Percentiles rank a stretch among this genome's conserved stretches.
These are phyloP conservation scores for Linderniella brevidens DNA, from an alignment of 257 asterid species.

Conservation along the genomic window DNA sequence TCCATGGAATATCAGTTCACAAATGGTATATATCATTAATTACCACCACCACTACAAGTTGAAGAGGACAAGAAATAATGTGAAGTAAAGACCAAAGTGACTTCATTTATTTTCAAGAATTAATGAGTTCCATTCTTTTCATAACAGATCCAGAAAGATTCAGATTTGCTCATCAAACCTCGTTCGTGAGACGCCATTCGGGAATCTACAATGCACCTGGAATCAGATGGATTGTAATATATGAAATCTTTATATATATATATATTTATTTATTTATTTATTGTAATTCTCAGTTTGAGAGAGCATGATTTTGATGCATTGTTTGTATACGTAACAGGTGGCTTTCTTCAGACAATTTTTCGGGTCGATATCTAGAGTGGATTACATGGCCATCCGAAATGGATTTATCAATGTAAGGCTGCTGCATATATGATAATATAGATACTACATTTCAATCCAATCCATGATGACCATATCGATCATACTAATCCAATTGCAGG, in stretches of 20 bases:
- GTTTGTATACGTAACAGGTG: conserved; percentile 23
- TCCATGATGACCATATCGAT: too few relatives aligned
- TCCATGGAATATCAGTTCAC: conserved; percentile 47
- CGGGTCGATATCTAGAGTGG: conserved; percentile 55
- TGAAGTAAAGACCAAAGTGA: too few relatives aligned
- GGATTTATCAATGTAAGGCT: conserved; percentile 59
- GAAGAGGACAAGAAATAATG: too few relatives aligned
- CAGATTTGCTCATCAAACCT: conserved; percentile 49
- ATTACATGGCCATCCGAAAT: conserved; percentile 47
- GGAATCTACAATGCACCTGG: conserved; percentile 31
- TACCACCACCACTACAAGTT: too few relatives aligned
- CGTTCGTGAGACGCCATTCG: conserved; percentile 45
- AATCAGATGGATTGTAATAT: conserved; percentile 44
- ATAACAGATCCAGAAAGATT: conserved; percentile 40
- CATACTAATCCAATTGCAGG: conserved; percentile 27
- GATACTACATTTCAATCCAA: too few relatives aligned
- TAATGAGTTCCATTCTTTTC: not conserved
- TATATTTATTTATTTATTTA: too few relatives aligned
- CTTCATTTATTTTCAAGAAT: too few relatives aligned
- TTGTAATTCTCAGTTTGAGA: too few relatives aligned
- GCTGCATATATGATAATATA: too few relatives aligned
- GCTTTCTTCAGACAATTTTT: conserved; percentile 69
- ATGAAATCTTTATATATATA: not conserved
- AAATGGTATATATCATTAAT: conserved; percentile 19
- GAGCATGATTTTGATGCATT: too few relatives aligned